A percentile compares a stretch with the other conserved stretches of the same genome.
Evolutionary conservation across 1,284 basidiomycete genomes (phyloP).

Genomic region (Chalciporus piperatoides): DNA sequence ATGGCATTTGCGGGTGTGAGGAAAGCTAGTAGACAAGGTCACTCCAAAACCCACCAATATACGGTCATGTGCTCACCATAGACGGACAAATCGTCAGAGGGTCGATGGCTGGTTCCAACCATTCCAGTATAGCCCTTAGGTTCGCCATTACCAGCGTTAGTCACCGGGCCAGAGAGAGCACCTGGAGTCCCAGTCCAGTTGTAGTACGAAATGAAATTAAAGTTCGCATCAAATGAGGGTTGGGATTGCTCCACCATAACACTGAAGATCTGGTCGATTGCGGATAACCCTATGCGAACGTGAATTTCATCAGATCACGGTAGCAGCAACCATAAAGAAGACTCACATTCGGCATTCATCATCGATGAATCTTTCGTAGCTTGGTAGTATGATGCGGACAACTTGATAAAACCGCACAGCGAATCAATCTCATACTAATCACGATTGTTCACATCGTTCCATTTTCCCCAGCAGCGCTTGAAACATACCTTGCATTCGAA

Average conservation of each 20-base stretch:
- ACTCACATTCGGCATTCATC: slow-evolving; percentile 64
- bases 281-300: slow-evolving; percentile 50
- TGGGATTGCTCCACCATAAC: slow-evolving; percentile 76
- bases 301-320: neutral
- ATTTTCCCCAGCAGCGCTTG: neutral
- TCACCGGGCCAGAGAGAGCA: slow-evolving; percentile 53
- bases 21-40: slow-evolving; percentile 47
- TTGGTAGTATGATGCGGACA: slow-evolving; percentile 69
- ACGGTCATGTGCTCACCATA: slow-evolving; percentile 45
- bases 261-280: slow-evolving; percentile 69
- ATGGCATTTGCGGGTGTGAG: slow-evolving; percentile 76
- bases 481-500: slow-evolving; percentile 70
- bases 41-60: neutral
- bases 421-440: slow-evolving; percentile 72
- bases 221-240: slow-evolving; percentile 62
- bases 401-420: slow-evolving; percentile 70
- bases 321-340: neutral
- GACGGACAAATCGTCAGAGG: slow-evolving; percentile 68
- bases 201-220: slow-evolving; percentile 71
- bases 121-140: slow-evolving; percentile 63
- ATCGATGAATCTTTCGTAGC: slow-evolving; percentile 67
- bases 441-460: neutral
- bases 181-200: slow-evolving; percentile 74
- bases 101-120: slow-evolving; percentile 72
- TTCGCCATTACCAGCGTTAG: slow-evolving; percentile 65